These are phyloP conservation scores for Fomes fomentarius DNA, from an alignment of 1,284 basidiomycete species.

Conservation along the genomic window DNA sequence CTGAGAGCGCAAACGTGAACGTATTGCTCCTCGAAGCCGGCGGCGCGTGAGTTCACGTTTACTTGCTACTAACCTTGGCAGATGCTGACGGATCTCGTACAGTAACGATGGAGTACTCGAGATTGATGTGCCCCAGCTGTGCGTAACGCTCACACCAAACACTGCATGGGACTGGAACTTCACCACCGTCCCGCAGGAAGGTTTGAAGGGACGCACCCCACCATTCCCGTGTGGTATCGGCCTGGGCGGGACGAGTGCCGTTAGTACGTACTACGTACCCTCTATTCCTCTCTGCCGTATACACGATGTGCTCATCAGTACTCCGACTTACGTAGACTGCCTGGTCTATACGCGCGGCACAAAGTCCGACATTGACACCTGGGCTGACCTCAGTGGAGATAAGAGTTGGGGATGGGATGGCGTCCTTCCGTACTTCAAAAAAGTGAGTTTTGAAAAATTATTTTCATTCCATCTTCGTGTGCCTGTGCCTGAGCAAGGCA, in stretches of 20 bases:
- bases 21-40: slow-evolving; percentile 46
- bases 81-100: background rate
- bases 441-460: no score
- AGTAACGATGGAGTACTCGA: background rate
- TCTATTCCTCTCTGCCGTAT: background rate
- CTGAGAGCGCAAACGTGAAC: slow-evolving; percentile 38
- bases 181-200: slow-evolving; percentile 8
- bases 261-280: slow-evolving; percentile 12
- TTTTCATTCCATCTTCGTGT: no score
- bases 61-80: no score
- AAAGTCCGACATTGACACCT: slow-evolving; percentile 31
- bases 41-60: slow-evolving; percentile 19
- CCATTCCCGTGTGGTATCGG: slow-evolving; percentile 10
- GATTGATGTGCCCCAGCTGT: slow-evolving; percentile 1
- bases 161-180: slow-evolving; percentile 13
- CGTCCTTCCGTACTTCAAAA: slow-evolving; percentile 30
- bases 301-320: background rate
- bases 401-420: slow-evolving; percentile 34
- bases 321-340: background rate
- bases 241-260: slow-evolving; percentile 9
- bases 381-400: slow-evolving; percentile 30
- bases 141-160: slow-evolving; percentile 5
- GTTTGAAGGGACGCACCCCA: slow-evolving; percentile 2
- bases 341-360: slow-evolving; percentile 32
- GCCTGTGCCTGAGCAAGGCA: no score